phyloP scores from a whole-genome alignment of 768 basidiomycete species.

The Boletus rubropictus region DNA sequence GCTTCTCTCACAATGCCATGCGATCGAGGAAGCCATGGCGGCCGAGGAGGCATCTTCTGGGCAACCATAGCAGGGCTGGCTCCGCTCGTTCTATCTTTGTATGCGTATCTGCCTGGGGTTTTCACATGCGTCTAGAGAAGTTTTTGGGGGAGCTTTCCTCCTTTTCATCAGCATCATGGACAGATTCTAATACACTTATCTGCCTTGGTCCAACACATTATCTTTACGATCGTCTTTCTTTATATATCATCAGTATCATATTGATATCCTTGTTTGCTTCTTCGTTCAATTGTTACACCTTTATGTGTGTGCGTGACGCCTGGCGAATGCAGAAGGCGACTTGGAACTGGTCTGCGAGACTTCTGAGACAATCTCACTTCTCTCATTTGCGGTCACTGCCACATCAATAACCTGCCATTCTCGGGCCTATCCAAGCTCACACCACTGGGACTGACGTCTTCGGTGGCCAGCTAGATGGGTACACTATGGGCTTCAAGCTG shows the following conservation, averaged over 20 bases:
- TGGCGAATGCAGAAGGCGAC: neutral
- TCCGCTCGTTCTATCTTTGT: neutral
- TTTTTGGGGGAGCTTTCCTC: neutral
- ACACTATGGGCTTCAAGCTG: slow-evolving; percentile 50
- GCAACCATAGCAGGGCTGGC: neutral
- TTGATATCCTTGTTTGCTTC: slow-evolving; percentile 3
- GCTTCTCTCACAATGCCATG: slow-evolving; percentile 59
- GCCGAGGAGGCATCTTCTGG: slow-evolving; percentile 8
- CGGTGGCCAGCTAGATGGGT: slow-evolving; percentile 39
- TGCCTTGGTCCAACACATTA: neutral
- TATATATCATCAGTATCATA: neutral
- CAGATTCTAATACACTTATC: slow-evolving; percentile 1
- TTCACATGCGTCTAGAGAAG: too few relatives aligned
- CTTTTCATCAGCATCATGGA: neutral
- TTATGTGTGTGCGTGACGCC: neutral
- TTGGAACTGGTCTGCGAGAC: neutral
- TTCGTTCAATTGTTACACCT: slow-evolving; percentile 4
- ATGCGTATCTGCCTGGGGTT: too few relatives aligned
- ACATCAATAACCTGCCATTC: slow-evolving; percentile 42
- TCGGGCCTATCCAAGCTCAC: slow-evolving; percentile 31
- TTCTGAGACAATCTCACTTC: too few relatives aligned
- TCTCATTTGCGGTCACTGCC: slow-evolving; percentile 33
- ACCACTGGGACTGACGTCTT: slow-evolving; percentile 33
- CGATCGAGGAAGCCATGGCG: slow-evolving; percentile 49
- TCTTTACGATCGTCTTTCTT: neutral